Conservation (phyloP, 306 rosid species). For the Alnus glutinosa region DNA sequence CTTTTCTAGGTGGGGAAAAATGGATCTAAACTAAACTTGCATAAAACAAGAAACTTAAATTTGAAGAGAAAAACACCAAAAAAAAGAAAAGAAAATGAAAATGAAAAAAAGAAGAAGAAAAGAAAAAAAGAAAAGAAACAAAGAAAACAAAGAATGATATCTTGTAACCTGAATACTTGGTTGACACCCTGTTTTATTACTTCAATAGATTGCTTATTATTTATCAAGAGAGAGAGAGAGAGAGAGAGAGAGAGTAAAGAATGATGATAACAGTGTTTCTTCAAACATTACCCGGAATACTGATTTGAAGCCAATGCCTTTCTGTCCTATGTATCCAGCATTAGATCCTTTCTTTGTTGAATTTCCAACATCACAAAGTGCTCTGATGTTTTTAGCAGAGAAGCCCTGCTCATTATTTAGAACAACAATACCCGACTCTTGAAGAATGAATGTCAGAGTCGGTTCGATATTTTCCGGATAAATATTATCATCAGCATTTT, state of each 20-base stretch:
- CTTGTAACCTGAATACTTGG: background rate
- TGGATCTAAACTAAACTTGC: no score
- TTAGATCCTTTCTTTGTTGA: conserved; percentile 90
- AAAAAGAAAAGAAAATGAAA: background rate
- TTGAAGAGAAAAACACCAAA: background rate
- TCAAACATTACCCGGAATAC: conserved; percentile 77
- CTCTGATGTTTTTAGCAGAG: conserved; percentile 78
- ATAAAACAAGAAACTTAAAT: background rate
- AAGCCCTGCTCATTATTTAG: conserved; percentile 89
- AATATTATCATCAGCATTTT: conserved; percentile 93
- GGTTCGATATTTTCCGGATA: conserved; percentile 79
- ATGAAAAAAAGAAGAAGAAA: background rate
- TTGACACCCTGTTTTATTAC: no score
- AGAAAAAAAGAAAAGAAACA: background rate
- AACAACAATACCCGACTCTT: conserved; percentile 68
- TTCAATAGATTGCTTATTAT: background rate
- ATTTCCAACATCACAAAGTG: conserved; percentile 96
- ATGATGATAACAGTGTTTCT: background rate
- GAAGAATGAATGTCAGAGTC: conserved; percentile 83
- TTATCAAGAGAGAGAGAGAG: background rate
- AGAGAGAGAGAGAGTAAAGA: background rate
- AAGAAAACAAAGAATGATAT: background rate
- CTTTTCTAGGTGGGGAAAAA: no score
- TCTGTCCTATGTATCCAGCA: conserved; percentile 91
- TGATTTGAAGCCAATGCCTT: conserved; percentile 98